phyloP scores from a whole-genome alignment of 2,329 filamentous ascomycete species.

The Penicillium sp. region DNA sequence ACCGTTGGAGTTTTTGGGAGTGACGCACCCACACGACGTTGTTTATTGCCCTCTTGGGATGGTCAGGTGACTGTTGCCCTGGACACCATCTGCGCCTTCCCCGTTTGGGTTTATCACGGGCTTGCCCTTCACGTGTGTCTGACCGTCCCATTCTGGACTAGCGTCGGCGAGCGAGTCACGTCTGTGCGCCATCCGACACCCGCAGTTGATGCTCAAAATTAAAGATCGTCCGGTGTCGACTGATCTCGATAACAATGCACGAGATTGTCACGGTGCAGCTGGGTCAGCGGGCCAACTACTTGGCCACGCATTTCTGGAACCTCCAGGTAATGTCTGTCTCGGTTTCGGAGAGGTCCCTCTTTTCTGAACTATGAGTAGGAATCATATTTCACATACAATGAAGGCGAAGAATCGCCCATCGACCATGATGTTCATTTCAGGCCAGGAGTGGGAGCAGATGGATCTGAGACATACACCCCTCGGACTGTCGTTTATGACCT shows the following conservation, averaged over 20 bases:
- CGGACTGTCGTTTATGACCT: constrained; percentile 91
- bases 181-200: constrained; percentile 16
- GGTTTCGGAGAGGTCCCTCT: background rate
- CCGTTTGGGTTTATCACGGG: background rate
- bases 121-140: constrained; percentile 21
- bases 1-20: constrained; percentile 21
- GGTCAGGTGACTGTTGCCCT: constrained; percentile 35
- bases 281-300: constrained; percentile 86
- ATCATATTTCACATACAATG: constrained; percentile 90
- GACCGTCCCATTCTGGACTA: constrained; percentile 4
- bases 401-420: constrained; percentile 63
- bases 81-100: constrained; percentile 22
- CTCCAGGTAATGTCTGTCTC: constrained; percentile 62
- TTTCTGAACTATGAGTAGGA: constrained; percentile 57
- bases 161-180: constrained; percentile 6
- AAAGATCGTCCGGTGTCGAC: constrained; percentile 9
- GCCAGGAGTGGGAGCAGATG: constrained; percentile 75
- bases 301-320: constrained; percentile 98
- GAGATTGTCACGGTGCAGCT: constrained; percentile 94
- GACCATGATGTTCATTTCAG: constrained; percentile 89
- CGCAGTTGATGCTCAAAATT: too few relatives aligned
- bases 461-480: constrained; percentile 86
- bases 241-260: constrained; percentile 61
- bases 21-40: constrained; percentile 33
- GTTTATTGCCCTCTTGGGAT: constrained; percentile 28